Base-by-base conservation (phyloP, 768 basidiomycete genomes). In the Tricholoma hemisulphureum region DNA sequence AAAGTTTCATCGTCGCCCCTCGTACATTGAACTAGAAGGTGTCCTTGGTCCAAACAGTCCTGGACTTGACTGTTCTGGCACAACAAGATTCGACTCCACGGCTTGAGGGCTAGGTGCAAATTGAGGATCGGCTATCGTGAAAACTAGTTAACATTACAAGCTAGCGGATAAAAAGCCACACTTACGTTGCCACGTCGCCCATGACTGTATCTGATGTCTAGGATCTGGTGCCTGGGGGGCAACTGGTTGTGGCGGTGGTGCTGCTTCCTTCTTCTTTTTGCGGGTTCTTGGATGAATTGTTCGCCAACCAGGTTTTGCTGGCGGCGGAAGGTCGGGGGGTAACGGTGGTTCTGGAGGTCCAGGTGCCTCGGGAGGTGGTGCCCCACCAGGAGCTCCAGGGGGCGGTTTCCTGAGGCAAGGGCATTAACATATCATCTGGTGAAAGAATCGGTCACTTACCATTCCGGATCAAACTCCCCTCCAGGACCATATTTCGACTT, bases 401-500 rank as follows among this genome's bases (percentile, higher is more conserved):
- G 76, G 75, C 28, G 81, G 82, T 73, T 74, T 75, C 79, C 77
- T 78, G 48, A 18, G n/a, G 7, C 23, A 16, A 21, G 18, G 5
- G 57, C 16, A 59, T 37, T n/a, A 49, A n/a, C 29, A 55, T 31
- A 7, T 21, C 39, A 56, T 31, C 6, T 6, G 34, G 20, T 5
- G 6, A 55, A n/a, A 16, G 21, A 51, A 13, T 3, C 23, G 4
- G 29, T 23, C 21, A 67, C 73, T 61, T 34, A 85, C 91, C 92
- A 93, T n/a, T 89, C 85, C 7, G 87, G 82, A 65, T 92, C 88
- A 65, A 89, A 94, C 69, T 91, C 87, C 51, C 92, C 92, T 56
- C 90, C 91, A n/a, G 90, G 85, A 5, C 86, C 87, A 62, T 91
- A 90, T 67, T 89, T 89, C 37, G 88, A 79, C 69, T 83, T 85